Conservation (phyloP, 257 asterid genomes). For the Verbascum thapsus region DNA sequence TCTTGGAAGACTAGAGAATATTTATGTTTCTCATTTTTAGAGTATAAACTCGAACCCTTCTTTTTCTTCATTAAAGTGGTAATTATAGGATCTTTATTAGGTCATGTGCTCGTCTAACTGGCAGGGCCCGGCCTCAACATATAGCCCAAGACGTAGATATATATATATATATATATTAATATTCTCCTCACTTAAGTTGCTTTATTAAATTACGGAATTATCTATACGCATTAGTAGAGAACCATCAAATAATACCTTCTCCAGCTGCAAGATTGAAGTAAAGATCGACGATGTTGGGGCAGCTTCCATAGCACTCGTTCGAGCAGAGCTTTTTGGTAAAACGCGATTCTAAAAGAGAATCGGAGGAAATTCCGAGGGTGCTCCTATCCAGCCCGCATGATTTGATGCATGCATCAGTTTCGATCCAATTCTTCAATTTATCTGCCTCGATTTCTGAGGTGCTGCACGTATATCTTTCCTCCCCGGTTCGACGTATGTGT, state of each 20-base stretch:
- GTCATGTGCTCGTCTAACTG: too few relatives aligned
- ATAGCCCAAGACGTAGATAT: too few relatives aligned
- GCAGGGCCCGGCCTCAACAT: too few relatives aligned
- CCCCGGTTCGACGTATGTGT: constrained; percentile 46
- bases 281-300: constrained; percentile 76
- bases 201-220: too few relatives aligned
- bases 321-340: constrained; percentile 71
- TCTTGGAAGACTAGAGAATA: too few relatives aligned
- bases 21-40: too few relatives aligned
- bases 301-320: constrained; percentile 47
- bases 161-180: too few relatives aligned
- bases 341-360: constrained; percentile 56
- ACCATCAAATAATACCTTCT: constrained; percentile 51
- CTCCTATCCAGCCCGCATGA: constrained; percentile 66
- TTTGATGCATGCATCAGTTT: constrained; percentile 57
- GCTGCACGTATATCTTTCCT: constrained; percentile 51
- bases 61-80: too few relatives aligned
- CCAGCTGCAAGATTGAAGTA: constrained; percentile 88
- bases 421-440: constrained; percentile 49
- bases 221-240: too few relatives aligned
- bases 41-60: too few relatives aligned
- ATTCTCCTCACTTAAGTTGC: too few relatives aligned
- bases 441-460: constrained; percentile 67
- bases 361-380: constrained; percentile 81
- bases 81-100: too few relatives aligned